Evolutionary conservation across 495 filamentous ascomycete genomes (phyloP).

Genomic region (Chaetomium tenue): DNA sequence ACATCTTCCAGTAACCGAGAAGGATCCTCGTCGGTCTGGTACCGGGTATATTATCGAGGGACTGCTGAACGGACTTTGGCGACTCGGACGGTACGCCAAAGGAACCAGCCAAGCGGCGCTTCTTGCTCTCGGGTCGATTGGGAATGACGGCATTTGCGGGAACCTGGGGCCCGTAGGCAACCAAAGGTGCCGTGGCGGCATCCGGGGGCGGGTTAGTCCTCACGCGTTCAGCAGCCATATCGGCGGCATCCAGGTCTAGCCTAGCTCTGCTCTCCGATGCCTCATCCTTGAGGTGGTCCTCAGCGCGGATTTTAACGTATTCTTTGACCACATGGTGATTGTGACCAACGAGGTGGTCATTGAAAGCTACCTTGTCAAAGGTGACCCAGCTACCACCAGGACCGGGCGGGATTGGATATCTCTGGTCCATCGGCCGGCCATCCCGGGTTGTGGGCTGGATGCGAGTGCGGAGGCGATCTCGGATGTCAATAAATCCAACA

Average conservation of each 20-base stretch:
- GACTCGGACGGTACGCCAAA: conserved; percentile 15
- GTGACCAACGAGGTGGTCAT: conserved; percentile 46
- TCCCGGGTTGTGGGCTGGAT: conserved; percentile 43
- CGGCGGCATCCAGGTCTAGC: conserved; percentile 34
- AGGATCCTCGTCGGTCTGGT: conserved; percentile 49
- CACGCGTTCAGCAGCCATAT: conserved; percentile 41
- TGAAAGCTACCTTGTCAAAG: conserved; percentile 53
- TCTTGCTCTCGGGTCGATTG: conserved; percentile 38
- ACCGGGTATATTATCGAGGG: conserved; percentile 26
- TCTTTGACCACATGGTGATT: conserved; percentile 53
- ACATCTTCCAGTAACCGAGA: conserved; percentile 51
- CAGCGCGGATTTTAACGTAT: conserved; percentile 51
- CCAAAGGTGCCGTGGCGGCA: conserved; percentile 32
- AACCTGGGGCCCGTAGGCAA: conserved; percentile 47
- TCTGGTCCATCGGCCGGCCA: conserved; percentile 39
- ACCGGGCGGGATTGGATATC: conserved; percentile 48
- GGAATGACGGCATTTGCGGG: conserved; percentile 38
- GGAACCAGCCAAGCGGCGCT: conserved; percentile 37
- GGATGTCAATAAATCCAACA: conserved; percentile 54
- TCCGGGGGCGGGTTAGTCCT: conserved; percentile 39
- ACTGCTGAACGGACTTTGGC: not conserved
- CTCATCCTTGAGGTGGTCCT: conserved; percentile 31
- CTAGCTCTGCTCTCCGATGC: conserved; percentile 32
- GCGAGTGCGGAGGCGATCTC: conserved; percentile 53
- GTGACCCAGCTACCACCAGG: conserved; percentile 58